Conservation (phyloP, 2,329 filamentous ascomycete genomes). For the Epichloe aotearoae region DNA sequence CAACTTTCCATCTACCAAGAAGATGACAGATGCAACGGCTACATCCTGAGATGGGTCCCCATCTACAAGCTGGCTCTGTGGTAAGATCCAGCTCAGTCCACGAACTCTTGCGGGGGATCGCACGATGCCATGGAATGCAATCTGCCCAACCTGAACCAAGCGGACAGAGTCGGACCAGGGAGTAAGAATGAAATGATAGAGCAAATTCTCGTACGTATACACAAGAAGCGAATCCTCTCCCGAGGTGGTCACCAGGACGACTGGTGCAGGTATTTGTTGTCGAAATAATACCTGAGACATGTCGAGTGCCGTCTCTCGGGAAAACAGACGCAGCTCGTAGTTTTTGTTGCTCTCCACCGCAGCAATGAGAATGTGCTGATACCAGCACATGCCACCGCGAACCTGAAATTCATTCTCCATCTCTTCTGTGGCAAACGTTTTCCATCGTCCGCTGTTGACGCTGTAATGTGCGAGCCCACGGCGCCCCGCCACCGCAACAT, state of each 20-base stretch:
- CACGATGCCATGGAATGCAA: conserved; percentile 93
- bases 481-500: conserved; percentile 89
- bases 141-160: conserved; percentile 90
- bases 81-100: conserved; percentile 89
- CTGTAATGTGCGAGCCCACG: conserved; percentile 92
- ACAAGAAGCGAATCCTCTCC: conserved; percentile 91
- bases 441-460: conserved; percentile 87
- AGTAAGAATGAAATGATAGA: conserved; percentile 89
- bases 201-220: conserved; percentile 91
- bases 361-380: conserved; percentile 86
- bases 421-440: conserved; percentile 70
- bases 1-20: conserved; percentile 94
- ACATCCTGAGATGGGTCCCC: conserved; percentile 96
- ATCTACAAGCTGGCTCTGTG: conserved; percentile 75
- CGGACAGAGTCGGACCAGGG: conserved; percentile 54
- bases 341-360: conserved; percentile 76
- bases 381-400: conserved; percentile 96
- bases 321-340: conserved; percentile 85
- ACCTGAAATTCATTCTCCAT: conserved; percentile 87
- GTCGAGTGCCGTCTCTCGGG: conserved; percentile 69
- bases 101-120: conserved; percentile 84
- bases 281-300: conserved; percentile 59
- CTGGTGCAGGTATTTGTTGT: conserved; percentile 67
- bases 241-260: conserved; percentile 80
- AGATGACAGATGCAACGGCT: conserved; percentile 80